phyloP scores from a whole-genome alignment of 225 moss, liverwort and hornwort genomes.

The Anthoceros angustus region DNA sequence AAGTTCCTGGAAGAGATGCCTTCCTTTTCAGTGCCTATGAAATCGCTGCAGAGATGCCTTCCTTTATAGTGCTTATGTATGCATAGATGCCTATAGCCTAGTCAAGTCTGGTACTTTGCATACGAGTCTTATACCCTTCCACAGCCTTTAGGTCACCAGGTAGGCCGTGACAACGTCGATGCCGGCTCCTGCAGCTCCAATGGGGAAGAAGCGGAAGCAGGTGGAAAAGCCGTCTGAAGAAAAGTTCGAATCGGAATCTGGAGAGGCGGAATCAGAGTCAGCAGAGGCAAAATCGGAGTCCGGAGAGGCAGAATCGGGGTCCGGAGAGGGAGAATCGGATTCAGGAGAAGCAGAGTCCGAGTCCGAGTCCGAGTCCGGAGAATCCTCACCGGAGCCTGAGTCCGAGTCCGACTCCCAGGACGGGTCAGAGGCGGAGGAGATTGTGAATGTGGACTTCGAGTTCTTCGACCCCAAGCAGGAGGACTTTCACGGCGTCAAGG shows the following conservation, averaged over 20 bases:
- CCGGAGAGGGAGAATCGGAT: conserved; percentile 29
- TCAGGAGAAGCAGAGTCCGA: conserved; percentile 14
- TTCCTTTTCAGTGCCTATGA: no score
- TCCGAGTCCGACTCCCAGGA: conserved; percentile 34
- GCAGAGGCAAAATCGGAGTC: background rate
- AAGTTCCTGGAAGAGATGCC: no score
- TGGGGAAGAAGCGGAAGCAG: conserved; percentile 33
- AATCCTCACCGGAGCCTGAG: background rate
- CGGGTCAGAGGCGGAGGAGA: conserved; percentile 50
- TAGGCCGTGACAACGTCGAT: background rate
- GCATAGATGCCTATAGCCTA: no score
- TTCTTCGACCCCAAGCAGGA: conserved; percentile 82
- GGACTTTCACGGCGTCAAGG: conserved; percentile 80
- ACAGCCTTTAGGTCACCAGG: no score
- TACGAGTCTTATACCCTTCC: no score
- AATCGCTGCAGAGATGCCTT: no score
- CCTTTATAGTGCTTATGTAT: no score
- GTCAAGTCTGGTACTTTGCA: no score
- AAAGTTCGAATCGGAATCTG: conserved; percentile 9
- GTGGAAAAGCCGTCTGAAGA: conserved; percentile 25
- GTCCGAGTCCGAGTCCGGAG: background rate
- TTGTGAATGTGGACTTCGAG: conserved; percentile 67
- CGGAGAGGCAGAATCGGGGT: conserved; percentile 17
- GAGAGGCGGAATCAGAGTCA: conserved; percentile 15
- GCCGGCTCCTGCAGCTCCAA: background rate